phyloP scores from a whole-genome alignment of 768 basidiomycete genomes.

The Kwoniella botswanensis region DNA sequence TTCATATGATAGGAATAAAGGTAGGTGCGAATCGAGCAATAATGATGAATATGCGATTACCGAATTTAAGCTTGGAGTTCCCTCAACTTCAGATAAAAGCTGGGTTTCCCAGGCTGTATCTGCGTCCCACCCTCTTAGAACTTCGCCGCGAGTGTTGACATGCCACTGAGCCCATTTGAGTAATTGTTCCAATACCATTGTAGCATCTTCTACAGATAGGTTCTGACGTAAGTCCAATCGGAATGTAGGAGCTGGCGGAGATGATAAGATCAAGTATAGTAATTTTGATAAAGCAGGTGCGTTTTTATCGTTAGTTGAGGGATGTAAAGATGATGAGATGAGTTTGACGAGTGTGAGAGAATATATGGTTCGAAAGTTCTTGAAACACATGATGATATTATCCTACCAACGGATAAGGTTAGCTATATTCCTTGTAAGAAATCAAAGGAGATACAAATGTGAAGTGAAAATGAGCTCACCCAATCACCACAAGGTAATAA shows the following conservation, averaged over 20 bases:
- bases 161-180: constrained; percentile 43
- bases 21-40: constrained; percentile 53
- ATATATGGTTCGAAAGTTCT: constrained; percentile 27
- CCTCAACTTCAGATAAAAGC: not conserved
- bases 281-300: constrained; percentile 6
- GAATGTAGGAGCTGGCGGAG: constrained; percentile 45
- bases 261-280: constrained; percentile 27
- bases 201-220: constrained; percentile 46
- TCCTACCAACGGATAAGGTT: constrained; percentile 24
- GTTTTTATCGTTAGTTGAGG: not conserved
- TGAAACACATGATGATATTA: constrained; percentile 35
- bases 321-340: constrained; percentile 24
- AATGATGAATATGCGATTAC: constrained; percentile 43
- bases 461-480: constrained; percentile 33
- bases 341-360: constrained; percentile 36
- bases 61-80: constrained; percentile 20
- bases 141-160: constrained; percentile 22
- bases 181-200: constrained; percentile 33
- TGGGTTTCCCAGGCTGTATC: not conserved
- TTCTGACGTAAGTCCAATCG: constrained; percentile 41
- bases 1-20: constrained; percentile 42
- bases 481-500: constrained; percentile 48
- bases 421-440: not conserved
- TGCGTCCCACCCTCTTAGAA: constrained; percentile 34
- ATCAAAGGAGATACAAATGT: too few relatives aligned